A percentile compares a stretch with the other conserved stretches of the same genome.
Conservation (phyloP, 2,329 filamentous ascomycete genomes). For the Arachnomyces sp. region DNA sequence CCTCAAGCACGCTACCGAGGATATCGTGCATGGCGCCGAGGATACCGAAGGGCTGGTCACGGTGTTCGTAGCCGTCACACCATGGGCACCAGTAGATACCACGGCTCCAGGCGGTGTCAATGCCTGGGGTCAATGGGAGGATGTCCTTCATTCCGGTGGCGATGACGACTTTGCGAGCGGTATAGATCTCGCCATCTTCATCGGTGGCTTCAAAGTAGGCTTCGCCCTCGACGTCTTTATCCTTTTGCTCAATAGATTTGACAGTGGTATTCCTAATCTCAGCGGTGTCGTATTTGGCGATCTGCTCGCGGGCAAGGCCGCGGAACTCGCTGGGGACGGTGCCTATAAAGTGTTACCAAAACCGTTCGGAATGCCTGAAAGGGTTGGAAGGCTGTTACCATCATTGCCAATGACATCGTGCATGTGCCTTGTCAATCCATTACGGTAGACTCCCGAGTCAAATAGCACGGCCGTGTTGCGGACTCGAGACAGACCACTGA, state of each 20-base stretch:
- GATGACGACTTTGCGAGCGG: conserved; percentile 49
- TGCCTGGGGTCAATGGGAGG: conserved; percentile 48
- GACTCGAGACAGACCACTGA: conserved; percentile 54
- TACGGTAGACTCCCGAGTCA: conserved; percentile 54
- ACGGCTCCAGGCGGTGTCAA: conserved; percentile 50
- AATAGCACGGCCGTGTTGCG: conserved; percentile 49
- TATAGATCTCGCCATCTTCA: conserved; percentile 28
- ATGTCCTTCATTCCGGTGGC: conserved; percentile 52
- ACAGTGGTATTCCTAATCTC: conserved; percentile 48
- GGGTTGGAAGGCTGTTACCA: conserved; percentile 31
- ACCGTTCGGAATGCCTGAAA: neutral
- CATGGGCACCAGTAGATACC: conserved; percentile 59
- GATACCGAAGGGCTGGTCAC: conserved; percentile 51
- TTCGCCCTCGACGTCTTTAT: conserved; percentile 23
- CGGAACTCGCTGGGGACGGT: conserved; percentile 50
- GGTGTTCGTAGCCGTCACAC: conserved; percentile 58
- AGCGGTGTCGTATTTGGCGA: conserved; percentile 45
- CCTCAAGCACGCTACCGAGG: conserved; percentile 42
- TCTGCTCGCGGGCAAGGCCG: conserved; percentile 45
- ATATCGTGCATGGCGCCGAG: conserved; percentile 41
- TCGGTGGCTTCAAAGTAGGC: conserved; percentile 42
- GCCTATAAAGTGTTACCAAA: conserved; percentile 29
- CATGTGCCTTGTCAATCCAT: conserved; percentile 49
- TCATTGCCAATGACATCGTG: conserved; percentile 57
- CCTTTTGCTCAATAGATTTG: conserved; percentile 24